Evolutionary conservation across 192 early-diverging fungal genomes (phyloP), one percentile per base, ranked within the genome.

Genomic region (Coemansia sp.): DNA sequence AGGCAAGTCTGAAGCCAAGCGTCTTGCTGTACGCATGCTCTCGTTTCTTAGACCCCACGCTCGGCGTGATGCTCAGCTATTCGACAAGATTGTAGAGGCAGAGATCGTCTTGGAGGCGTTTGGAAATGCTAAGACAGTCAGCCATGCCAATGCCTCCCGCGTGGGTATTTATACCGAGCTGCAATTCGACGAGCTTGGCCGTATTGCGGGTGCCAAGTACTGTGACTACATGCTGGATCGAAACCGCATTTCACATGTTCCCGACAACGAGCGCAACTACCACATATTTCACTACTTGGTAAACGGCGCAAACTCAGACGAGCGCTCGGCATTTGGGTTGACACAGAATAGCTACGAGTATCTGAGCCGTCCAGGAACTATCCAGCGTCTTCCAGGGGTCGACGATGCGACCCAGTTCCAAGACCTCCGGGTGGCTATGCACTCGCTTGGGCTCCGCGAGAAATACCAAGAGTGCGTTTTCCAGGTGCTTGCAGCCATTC

Each of bases 261-360:
- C 87, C 7, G 78, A 76, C 27, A 82, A 83, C 22, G 94, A 94
- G 58, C 86, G 90, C 58, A 94, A 88, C 77, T 99, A 96, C 82
- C 93, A 98, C 69, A 89, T 97, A 28, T 94, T 99, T 71, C 95
- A 99, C 82, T 90, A 94, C 67, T 79, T 99, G 26, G 84, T 97
- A 5, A 88, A 92, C 24, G 97, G 96, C n/a, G 83, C 84, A 0
- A 83, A 88, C 24, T 60, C 78, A 21, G 89, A 93, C 63, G 94
- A 98, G 76, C 89, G 87, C 56, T 44, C 85, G 18, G 76, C 87
- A 58, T 86, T 91, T 55, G 87, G 87, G 50, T 82, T 99, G 5
- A 85, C 86, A 28, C 86, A 48, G 69, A 83, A 62, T 84, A 88
- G 25, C 80, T 89, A 64, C 65, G 71, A 74, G 66, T 76, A 77